Conservation (phyloP, 225 moss, liverwort and hornwort genomes). For the Bryoerythrophyllum caledonicum region DNA sequence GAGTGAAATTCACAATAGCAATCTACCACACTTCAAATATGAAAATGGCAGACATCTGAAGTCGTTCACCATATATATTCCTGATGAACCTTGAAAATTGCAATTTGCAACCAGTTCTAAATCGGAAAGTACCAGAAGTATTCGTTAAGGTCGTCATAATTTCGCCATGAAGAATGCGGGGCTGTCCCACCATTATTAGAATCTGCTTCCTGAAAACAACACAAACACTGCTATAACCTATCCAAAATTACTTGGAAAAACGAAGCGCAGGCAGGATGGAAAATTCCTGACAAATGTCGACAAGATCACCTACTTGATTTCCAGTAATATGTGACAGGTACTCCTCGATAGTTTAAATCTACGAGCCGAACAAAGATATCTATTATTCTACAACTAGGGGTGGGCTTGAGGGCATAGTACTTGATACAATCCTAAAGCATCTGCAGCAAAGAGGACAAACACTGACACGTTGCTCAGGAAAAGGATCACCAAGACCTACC, state of each 20-base stretch:
- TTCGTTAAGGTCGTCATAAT: constrained; percentile 96
- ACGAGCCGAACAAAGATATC: background rate
- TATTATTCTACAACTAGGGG: background rate
- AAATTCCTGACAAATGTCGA: constrained; percentile 28
- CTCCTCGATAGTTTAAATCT: background rate
- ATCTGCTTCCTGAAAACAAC: constrained; percentile 66
- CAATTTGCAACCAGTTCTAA: background rate
- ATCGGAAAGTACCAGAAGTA: constrained; percentile 62
- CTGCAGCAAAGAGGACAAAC: constrained; percentile 1
- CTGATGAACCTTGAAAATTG: background rate
- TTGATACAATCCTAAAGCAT: background rate
- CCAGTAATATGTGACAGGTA: background rate
- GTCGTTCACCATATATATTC: background rate
- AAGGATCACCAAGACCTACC: constrained; percentile 39
- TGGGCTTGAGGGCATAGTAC: background rate
- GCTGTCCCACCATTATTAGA: constrained; percentile 79
- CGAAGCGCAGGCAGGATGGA: constrained; percentile 1
- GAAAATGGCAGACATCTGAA: background rate
- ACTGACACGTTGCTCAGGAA: constrained; percentile 6
- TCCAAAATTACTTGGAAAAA: background rate
- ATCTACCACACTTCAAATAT: background rate
- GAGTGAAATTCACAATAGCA: background rate
- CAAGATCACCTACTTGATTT: background rate
- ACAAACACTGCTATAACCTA: constrained; percentile 25
- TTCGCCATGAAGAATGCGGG: constrained; percentile 94